A percentile compares a stretch with the other conserved stretches of the same genome.
Conservation (phyloP, 805 yeast species). For the Kregervanrija fluxuum region DNA sequence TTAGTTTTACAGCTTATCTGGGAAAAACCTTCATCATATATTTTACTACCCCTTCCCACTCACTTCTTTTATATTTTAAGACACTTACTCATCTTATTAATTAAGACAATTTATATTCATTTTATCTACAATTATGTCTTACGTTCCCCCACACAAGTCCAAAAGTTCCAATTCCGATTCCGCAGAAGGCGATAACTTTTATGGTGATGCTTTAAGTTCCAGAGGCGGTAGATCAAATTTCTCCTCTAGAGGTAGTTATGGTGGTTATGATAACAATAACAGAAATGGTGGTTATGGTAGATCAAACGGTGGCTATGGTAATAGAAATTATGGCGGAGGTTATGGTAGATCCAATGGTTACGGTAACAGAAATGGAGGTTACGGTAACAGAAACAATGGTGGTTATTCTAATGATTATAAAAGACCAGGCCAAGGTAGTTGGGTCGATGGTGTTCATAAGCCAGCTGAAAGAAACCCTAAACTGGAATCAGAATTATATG, state of each 20-base stretch:
- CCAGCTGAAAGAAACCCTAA: slow-evolving; percentile 69
- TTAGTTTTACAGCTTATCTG: no score
- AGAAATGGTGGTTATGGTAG: slow-evolving; percentile 21
- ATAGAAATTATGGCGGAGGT: slow-evolving; percentile 17
- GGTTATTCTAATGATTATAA: slow-evolving; percentile 26
- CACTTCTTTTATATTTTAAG: neutral
- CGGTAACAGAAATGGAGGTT: slow-evolving; percentile 29
- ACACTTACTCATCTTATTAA: neutral
- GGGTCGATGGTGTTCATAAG: slow-evolving; percentile 80
- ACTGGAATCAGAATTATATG: slow-evolving; percentile 76
- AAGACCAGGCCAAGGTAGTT: slow-evolving; percentile 60
- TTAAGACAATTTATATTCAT: no score
- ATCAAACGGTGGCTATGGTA: slow-evolving; percentile 22
- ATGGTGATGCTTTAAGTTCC: neutral
- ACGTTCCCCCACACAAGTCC: slow-evolving; percentile 46
- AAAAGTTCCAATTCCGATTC: slow-evolving; percentile 15
- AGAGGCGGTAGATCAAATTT: neutral
- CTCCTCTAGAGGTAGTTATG: slow-evolving; percentile 22
- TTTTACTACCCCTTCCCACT: neutral
- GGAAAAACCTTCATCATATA: no score
- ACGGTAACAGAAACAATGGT: slow-evolving; percentile 23
- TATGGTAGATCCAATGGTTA: slow-evolving; percentile 26
- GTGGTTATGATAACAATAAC: slow-evolving; percentile 13
- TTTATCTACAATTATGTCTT: slow-evolving; percentile 22
- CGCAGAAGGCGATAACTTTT: slow-evolving; percentile 19